phyloP scores from a whole-genome alignment of 768 basidiomycete genomes.

The Termitomyces sp. region DNA sequence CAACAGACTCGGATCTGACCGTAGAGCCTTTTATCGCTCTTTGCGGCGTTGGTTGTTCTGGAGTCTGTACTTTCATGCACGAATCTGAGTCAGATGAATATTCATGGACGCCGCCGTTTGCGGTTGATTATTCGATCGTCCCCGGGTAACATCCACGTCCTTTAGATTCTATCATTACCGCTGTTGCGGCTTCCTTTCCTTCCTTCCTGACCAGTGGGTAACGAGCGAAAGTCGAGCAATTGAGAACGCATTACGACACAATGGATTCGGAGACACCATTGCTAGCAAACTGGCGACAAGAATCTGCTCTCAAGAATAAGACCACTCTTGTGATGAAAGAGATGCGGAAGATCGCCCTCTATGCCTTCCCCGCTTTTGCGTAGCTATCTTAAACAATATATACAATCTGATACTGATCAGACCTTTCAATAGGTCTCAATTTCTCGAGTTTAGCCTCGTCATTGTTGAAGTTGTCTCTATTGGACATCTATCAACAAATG shows the following conservation, averaged over 20 bases:
- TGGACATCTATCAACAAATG: conserved; percentile 84
- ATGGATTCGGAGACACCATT: conserved; percentile 52
- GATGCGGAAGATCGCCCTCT: conserved; percentile 46
- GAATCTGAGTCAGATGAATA: background rate
- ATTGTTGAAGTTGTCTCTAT: conserved; percentile 84
- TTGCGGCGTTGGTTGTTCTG: background rate
- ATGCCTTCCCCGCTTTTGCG: conserved; percentile 67
- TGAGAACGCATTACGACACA: background rate
- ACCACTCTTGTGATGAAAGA: conserved; percentile 47
- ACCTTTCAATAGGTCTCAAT: conserved; percentile 46
- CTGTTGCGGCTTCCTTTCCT: background rate
- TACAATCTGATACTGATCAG: background rate
- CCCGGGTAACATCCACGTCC: background rate
- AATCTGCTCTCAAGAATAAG: conserved; percentile 17
- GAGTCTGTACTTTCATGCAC: background rate
- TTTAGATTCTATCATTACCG: background rate
- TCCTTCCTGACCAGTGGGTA: background rate
- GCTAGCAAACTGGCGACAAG: conserved; percentile 32
- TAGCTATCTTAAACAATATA: conserved; percentile 24
- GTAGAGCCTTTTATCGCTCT: background rate
- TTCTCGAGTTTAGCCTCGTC: conserved; percentile 82
- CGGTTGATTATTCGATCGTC: too few relatives aligned
- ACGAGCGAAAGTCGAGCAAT: background rate
- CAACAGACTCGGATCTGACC: background rate
- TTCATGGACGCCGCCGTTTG: too few relatives aligned